Evolutionary conservation across 1,139 yeast species (phyloP).

Genomic region (Komagataea norvegica): DNA sequence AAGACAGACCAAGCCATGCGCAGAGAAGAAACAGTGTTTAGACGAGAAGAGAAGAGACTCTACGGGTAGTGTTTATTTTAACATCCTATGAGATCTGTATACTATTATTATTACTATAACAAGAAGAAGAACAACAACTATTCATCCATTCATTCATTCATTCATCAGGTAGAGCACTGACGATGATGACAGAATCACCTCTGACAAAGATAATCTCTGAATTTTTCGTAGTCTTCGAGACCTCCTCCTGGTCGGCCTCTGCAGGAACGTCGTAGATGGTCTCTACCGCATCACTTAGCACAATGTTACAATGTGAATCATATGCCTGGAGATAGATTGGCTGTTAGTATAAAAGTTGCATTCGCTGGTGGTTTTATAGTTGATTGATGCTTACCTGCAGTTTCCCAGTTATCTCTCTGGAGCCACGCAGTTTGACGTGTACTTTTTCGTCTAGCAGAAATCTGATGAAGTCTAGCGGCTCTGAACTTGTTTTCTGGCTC

Average conservation of each 20-base stretch:
- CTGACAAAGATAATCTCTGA: slow-evolving; percentile 92
- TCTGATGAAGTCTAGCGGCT: slow-evolving; percentile 85
- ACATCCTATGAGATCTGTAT: too few species aligned
- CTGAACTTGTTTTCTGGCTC: slow-evolving; percentile 28
- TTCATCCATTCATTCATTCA: slow-evolving; percentile 19
- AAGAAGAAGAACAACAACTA: neutral
- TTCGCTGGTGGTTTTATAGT: neutral
- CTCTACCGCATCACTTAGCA: slow-evolving; percentile 88
- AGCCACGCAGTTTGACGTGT: slow-evolving; percentile 90
- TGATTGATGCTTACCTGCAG: slow-evolving; percentile 50
- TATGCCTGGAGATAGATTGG: slow-evolving; percentile 50
- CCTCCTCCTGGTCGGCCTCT: slow-evolving; percentile 38
- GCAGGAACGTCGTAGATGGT: slow-evolving; percentile 59
- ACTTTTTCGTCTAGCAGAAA: slow-evolving; percentile 84
- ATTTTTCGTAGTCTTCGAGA: slow-evolving; percentile 42
- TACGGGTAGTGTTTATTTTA: neutral
- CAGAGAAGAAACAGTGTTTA: slow-evolving; percentile 59
- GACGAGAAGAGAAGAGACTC: neutral
- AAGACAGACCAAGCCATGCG: slow-evolving; percentile 30
- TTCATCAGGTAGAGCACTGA: slow-evolving; percentile 44
- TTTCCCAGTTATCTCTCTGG: slow-evolving; percentile 85
- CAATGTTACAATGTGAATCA: slow-evolving; percentile 95
- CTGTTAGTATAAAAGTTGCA: slow-evolving; percentile 1
- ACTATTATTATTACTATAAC: too few species aligned
- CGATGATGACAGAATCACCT: slow-evolving; percentile 89